Evolutionary conservation across 1,284 basidiomycete genomes (phyloP), one percentile per base, ranked within the genome.

Genomic region (Volvariella surrecta): DNA sequence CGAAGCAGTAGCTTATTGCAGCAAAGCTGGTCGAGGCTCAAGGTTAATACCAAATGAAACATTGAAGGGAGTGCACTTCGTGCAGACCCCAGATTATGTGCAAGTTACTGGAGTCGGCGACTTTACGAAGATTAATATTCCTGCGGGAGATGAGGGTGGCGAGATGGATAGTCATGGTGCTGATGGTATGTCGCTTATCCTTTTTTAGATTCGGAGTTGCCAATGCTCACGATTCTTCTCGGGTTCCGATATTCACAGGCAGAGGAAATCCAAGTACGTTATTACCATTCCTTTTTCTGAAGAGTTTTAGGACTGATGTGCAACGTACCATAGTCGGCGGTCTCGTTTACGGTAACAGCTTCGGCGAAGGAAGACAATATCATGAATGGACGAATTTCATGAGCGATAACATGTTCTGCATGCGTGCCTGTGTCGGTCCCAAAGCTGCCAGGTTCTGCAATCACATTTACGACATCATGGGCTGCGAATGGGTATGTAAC

Each of bases 141-240:
- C 48, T 3, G 18, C 46, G 17, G 55, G 53, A 21, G 62, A 64
- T 43, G 47, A 40, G 6, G 62, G 61, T 42, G 61, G 57, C 3
- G 78, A 82, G 59, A 70, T 82, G 19, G 79, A 82, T 51, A 72
- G 74, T 13, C 73, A 77, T 47, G 79, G 79, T 51, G 74, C 75
- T 45, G 73, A 74, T 51, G 51, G 61, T 74, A 52, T 4, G 24
- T 28, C 37, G 41, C 20, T 15, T 3, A 37, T 18, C 37, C 48
- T 60, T 62, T 10, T 19, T 47, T 38, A 37, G n/a, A n/a, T n/a
- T n/a, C n/a, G n/a, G n/a, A n/a, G n/a, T n/a, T n/a, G n/a, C n/a
- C n/a, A n/a, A n/a, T n/a, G n/a, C n/a, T n/a, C 10, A 9, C 30
- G 30, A 32, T 32, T 32, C 9, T 32, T 40, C n/a, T 40, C 43